Evolutionary conservation across 148 eudicot species (phyloP).

Genomic region (Chenopodium suecicum): DNA sequence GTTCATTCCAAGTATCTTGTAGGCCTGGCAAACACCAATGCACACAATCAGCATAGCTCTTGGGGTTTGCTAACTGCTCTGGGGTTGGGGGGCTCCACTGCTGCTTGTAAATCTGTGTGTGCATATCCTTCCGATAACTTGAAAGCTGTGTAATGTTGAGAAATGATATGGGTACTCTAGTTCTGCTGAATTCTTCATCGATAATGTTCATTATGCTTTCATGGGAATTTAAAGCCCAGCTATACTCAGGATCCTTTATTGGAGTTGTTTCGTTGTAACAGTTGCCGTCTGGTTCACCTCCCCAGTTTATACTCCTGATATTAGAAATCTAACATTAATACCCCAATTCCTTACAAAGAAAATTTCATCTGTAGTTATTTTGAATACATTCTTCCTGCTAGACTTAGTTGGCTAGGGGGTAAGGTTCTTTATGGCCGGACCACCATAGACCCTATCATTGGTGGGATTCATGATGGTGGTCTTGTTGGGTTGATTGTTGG

Average conservation of each 20-base stretch:
- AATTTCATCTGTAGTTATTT: no score
- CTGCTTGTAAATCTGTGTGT: conserved; percentile 91
- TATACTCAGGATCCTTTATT: conserved; percentile 63
- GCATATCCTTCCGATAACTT: conserved; percentile 80
- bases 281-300: conserved; percentile 64
- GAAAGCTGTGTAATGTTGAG: conserved; percentile 86
- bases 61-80: conserved; percentile 73
- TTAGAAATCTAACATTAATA: neutral
- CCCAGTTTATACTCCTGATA: conserved; percentile 54
- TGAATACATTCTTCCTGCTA: no score
- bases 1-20: conserved; percentile 97
- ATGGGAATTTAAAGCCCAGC: conserved; percentile 67
- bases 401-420: no score
- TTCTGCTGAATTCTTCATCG: conserved; percentile 55
- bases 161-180: conserved; percentile 61
- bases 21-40: conserved; percentile 96
- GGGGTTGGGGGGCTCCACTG: conserved; percentile 77
- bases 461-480: neutral
- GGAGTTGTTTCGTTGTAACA: conserved; percentile 78
- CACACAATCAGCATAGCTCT: conserved; percentile 82
- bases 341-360: neutral
- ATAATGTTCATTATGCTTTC: conserved; percentile 72
- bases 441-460: neutral
- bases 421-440: neutral
- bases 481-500: neutral